A percentile compares a stretch with the other conserved stretches of the same genome.
phyloP scores from a whole-genome alignment of 257 asterid genomes.

The Capsicum chinense region DNA sequence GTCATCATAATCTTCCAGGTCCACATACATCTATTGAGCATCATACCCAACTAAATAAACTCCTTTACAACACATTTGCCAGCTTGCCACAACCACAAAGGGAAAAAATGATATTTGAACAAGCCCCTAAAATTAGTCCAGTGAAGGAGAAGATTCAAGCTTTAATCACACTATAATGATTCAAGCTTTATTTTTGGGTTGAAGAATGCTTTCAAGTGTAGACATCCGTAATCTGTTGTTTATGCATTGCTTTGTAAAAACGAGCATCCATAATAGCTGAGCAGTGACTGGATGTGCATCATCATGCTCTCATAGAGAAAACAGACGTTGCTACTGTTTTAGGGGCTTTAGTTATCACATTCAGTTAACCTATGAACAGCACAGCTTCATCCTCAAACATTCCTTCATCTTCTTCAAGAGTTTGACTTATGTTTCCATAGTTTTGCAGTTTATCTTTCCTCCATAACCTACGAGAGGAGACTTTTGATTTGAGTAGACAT shows the following conservation, averaged over 20 bases:
- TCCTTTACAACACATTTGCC: background rate
- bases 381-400: background rate
- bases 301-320: background rate
- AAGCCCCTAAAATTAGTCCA: background rate
- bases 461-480: background rate
- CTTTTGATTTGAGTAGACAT: background rate
- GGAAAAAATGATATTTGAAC: background rate
- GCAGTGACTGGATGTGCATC: background rate
- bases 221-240: background rate
- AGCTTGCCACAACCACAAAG: background rate
- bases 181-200: too few species aligned
- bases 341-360: conserved; percentile 21
- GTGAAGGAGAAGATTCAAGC: background rate
- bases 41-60: conserved; percentile 3
- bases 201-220: background rate
- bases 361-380: background rate
- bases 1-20: background rate
- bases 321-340: conserved; percentile 5
- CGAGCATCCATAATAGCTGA: background rate
- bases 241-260: background rate
- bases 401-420: conserved; percentile 12
- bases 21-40: background rate
- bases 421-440: background rate
- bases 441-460: background rate
- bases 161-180: background rate